Base-by-base conservation (phyloP, 1,284 basidiomycete species). In the Trametes hirsuta region DNA sequence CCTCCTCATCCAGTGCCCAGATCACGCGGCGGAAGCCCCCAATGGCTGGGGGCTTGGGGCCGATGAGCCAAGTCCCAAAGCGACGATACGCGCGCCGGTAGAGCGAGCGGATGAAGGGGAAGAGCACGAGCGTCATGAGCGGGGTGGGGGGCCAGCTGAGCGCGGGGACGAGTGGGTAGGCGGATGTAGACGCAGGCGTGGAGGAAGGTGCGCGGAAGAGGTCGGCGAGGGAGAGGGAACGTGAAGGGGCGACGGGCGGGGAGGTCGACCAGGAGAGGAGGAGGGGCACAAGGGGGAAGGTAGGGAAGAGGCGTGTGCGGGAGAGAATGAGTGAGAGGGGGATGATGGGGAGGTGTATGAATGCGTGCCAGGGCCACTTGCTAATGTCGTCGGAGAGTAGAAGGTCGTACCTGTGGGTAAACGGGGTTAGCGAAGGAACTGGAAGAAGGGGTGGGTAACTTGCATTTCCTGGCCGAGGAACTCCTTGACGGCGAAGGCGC, bases 301-400 rank as follows among this genome's bases (percentile, higher is more conserved):
- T 82, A 74, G 67, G 81, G 74, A 75, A 63, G 25, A 81, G 68
- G 14, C 84, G 79, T 4, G 86, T 77, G 49, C 86, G 81, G 42
- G 88, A 79, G n/a, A 81, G 71, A 53, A 88, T 72, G 64, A 88
- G 81, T 25, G 77, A 77, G 52, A 86, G 67, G 0, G 86, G 85
- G 53, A 88, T 80, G 39, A 86, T 68, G 5, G 84, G 90, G 14
- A 93, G 84, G 69, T 91, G 86, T 69, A 91, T 71, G 73, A 81
- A 88, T 35, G 88, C 85, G 46, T 84, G 81, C 82, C 84, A 85
- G 0, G 87, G 84, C 87, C 91, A 90, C 47, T 86, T 84, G 45
- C 76, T 75, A 2, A 83, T 82, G 68, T 91, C 84, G 56, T 88
- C 82, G 0, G 85, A 83, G 12, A 92, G 73, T 21, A 91, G 74